Evolutionary conservation across 495 filamentous ascomycete genomes (phyloP).

Genomic region (Aspergillus incahuasiensis): DNA sequence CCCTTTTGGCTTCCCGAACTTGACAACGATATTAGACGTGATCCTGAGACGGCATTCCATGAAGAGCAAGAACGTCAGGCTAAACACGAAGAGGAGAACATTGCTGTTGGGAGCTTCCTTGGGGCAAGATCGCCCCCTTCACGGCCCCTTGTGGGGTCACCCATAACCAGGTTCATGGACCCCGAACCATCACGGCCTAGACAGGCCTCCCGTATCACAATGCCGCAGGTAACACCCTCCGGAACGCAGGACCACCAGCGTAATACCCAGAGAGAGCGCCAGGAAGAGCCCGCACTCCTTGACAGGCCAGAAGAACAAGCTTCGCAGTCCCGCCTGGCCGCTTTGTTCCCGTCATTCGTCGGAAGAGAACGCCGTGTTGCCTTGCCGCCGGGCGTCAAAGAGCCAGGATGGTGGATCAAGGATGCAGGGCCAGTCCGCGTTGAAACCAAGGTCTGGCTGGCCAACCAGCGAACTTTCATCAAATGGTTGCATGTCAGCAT

Average conservation of each 20-base stretch:
- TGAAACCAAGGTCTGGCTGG: slow-evolving; percentile 97
- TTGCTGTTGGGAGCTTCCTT: slow-evolving; percentile 82
- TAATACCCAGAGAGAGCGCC: neutral
- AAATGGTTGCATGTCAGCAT: slow-evolving; percentile 96
- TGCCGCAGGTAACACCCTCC: slow-evolving; percentile 21
- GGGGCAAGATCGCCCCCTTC: slow-evolving; percentile 46
- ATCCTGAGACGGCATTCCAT: slow-evolving; percentile 86
- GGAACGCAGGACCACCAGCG: slow-evolving; percentile 7
- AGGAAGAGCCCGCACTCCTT: slow-evolving; percentile 17
- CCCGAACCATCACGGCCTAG: slow-evolving; percentile 19
- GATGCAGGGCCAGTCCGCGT: slow-evolving; percentile 85
- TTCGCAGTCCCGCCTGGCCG: slow-evolving; percentile 42
- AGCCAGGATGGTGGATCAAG: slow-evolving; percentile 84
- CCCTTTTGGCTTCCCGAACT: slow-evolving; percentile 93
- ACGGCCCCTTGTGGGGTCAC: slow-evolving; percentile 51
- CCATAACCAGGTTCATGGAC: slow-evolving; percentile 34
- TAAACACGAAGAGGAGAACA: slow-evolving; percentile 76
- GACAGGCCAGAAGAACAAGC: slow-evolving; percentile 16
- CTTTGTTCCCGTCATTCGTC: slow-evolving; percentile 69
- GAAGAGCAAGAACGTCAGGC: slow-evolving; percentile 80
- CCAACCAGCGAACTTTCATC: slow-evolving; percentile 94
- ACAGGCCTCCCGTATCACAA: slow-evolving; percentile 21
- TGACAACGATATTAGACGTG: slow-evolving; percentile 86
- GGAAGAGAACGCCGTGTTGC: slow-evolving; percentile 44
- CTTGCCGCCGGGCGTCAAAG: slow-evolving; percentile 79